Percentiles rank a stretch among this genome's conserved stretches.
Evolutionary conservation across 2,329 filamentous ascomycete species (phyloP).

Genomic region (Anthostomella pinea): DNA sequence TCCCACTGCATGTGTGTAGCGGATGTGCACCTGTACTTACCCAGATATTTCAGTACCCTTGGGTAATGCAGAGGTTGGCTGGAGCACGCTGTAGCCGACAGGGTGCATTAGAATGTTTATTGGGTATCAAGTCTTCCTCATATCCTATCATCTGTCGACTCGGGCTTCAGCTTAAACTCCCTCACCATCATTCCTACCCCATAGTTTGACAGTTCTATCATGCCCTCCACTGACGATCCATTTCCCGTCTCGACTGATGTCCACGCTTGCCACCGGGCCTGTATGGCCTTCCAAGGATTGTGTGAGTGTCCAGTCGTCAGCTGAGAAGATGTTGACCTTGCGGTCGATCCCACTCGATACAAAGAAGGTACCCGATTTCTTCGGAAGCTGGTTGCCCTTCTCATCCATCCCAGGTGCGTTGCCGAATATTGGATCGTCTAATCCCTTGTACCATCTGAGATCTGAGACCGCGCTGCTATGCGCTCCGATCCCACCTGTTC

Average conservation of each 20-base stretch:
- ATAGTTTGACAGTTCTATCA: slow-evolving; percentile 93
- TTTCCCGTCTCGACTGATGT: slow-evolving; percentile 78
- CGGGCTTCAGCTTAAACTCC: slow-evolving; percentile 45
- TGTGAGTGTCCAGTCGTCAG: slow-evolving; percentile 90
- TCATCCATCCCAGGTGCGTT: slow-evolving; percentile 59
- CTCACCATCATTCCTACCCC: slow-evolving; percentile 79
- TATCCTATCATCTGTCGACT: no score
- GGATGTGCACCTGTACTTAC: no score
- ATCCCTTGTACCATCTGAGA: slow-evolving; percentile 87
- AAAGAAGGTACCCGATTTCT: slow-evolving; percentile 88
- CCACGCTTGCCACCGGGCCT: slow-evolving; percentile 85
- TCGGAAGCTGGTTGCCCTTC: slow-evolving; percentile 66
- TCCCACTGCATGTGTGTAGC: no score
- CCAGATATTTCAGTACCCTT: no score
- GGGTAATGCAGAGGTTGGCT: no score
- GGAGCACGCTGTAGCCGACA: no score
- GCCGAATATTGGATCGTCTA: slow-evolving; percentile 68
- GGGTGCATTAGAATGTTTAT: no score
- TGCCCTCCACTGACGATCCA: slow-evolving; percentile 96
- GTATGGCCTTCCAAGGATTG: slow-evolving; percentile 89
- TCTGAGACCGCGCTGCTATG: slow-evolving; percentile 92
- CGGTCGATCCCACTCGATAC: slow-evolving; percentile 90
- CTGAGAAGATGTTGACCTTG: slow-evolving; percentile 92
- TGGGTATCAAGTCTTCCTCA: no score
- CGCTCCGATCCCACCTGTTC: slow-evolving; percentile 81